Evolutionary conservation across 2,329 filamentous ascomycete species (phyloP), one percentile per base, ranked within the genome.

Genomic region (Aureobasidium sp.): DNA sequence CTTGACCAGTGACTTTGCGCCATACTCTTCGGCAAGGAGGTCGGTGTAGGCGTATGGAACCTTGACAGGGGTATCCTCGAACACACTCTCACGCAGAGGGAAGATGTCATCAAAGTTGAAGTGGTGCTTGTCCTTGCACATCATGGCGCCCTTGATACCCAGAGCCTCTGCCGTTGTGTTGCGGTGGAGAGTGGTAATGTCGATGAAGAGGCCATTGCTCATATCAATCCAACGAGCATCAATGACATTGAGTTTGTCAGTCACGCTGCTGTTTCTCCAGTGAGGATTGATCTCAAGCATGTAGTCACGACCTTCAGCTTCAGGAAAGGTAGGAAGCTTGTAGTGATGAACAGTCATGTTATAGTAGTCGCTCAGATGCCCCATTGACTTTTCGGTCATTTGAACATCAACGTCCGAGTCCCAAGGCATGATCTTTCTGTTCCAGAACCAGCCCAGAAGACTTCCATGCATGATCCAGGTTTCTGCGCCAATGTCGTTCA

Each of bases 391-490:
- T 61, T 80, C 76, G 5, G 76, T 75, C 14, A 83, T 72, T 62
- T 81, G 77, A 11, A 82, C 77, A 58, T 83, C 80, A 44, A 82
- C 62, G 59, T 83, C 79, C 11, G 74, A 76, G 61, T 83, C 80
- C 79, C 80, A 83, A 2, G 79, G 79, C 66, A 83, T 73, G 60
- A 81, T 75, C 61, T 74, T 74, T 50, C 75, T 71, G 59, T 81
- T 81, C 80, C 80, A 83, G 74, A 77, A 83, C 79, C 80, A 83
- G 30, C 79, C 78, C 14, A 83, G 67, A 35, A 83, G 66, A 5
- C 76, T 77, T 11, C 80, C 79, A 59, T 83, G 80, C 77, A 82
- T 81, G 54, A 83, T 75, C 79, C 79, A 83, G 7, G 79, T 83
- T 58, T 80, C 75, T 3, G 75, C 74, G 12, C 77, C 75, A 27